Evolutionary conservation across 1,284 basidiomycete genomes (phyloP).

Genomic region (Puccinia polysora): DNA sequence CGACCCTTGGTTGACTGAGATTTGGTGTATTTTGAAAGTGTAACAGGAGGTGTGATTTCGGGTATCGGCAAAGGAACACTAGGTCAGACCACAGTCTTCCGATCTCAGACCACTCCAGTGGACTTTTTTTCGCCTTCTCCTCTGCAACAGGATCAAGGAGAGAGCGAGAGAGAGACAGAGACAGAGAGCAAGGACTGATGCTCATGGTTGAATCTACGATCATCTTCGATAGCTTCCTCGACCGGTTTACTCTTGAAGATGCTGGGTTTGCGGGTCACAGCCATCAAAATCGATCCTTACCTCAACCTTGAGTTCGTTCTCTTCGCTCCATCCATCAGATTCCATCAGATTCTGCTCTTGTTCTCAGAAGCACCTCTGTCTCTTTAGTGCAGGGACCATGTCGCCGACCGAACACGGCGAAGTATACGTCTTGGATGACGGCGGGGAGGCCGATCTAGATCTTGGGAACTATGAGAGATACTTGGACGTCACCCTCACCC

Average conservation of each 20-base stretch:
- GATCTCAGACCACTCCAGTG: neutral
- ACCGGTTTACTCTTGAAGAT: conserved; percentile 95
- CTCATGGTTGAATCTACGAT: neutral
- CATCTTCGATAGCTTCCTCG: conserved; percentile 66
- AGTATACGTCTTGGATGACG: conserved; percentile 97
- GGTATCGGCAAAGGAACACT: conserved; percentile 57
- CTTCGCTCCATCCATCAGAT: neutral
- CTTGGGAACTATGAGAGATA: conserved; percentile 98
- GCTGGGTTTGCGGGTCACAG: conserved; percentile 88
- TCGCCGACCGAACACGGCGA: conserved; percentile 97
- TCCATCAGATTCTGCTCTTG: neutral
- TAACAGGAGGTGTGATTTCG: conserved; percentile 55
- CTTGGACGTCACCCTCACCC: conserved; percentile 84
- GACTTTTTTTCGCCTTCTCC: neutral
- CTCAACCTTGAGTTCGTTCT: conserved; percentile 85
- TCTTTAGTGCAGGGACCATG: conserved; percentile 82
- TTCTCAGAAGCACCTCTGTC: neutral
- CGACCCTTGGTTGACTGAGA: too few species aligned
- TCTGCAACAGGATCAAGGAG: too few species aligned
- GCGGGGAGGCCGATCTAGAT: conserved; percentile 96
- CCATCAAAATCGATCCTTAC: conserved; percentile 99
- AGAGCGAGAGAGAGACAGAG: too few species aligned
- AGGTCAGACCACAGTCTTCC: conserved; percentile 46
- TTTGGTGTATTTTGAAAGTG: conserved; percentile 42
- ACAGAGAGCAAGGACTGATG: neutral